Conservation (phyloP, 2,329 filamentous ascomycete genomes). For the Xylaria sp. region DNA sequence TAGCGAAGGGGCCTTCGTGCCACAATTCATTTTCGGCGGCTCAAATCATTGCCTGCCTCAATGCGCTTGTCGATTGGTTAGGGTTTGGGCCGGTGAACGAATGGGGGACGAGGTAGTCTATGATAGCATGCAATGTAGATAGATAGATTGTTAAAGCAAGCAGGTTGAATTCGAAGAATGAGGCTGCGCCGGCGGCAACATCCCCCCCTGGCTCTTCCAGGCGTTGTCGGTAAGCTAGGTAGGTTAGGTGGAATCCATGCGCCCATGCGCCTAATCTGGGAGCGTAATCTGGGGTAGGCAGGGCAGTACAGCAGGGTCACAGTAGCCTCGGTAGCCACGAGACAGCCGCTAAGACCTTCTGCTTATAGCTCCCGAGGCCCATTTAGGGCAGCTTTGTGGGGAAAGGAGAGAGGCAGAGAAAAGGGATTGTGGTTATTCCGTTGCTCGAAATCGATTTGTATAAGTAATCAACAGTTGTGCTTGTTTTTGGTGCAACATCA, state of each 20-base stretch:
- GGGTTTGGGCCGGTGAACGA: neutral
- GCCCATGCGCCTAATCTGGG: neutral
- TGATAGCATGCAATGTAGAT: neutral
- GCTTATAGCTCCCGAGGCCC: neutral
- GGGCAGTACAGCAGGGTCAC: neutral
- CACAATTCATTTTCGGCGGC: constrained; percentile 46
- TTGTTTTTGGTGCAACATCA: too few species aligned
- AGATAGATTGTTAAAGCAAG: neutral
- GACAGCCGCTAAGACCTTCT: constrained; percentile 5
- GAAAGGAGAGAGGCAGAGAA: neutral
- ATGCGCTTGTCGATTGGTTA: constrained; percentile 3
- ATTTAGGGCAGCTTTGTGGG: too few species aligned
- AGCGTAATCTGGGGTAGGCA: constrained; percentile 19
- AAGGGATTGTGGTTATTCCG: too few species aligned
- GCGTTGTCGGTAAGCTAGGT: constrained; percentile 1
- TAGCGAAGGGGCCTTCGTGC: constrained; percentile 40
- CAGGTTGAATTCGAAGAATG: neutral
- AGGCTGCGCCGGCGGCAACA: neutral
- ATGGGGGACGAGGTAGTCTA: neutral
- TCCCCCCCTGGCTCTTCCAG: constrained; percentile 9
- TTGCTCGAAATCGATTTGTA: too few species aligned
- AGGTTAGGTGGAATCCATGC: constrained; percentile 10
- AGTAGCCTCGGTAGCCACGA: neutral
- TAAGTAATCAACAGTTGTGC: too few species aligned
- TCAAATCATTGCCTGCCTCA: constrained; percentile 34